These are phyloP conservation scores for Phaeotremella fagi DNA, from an alignment of 768 basidiomycete genomes.

Conservation along the genomic window DNA sequence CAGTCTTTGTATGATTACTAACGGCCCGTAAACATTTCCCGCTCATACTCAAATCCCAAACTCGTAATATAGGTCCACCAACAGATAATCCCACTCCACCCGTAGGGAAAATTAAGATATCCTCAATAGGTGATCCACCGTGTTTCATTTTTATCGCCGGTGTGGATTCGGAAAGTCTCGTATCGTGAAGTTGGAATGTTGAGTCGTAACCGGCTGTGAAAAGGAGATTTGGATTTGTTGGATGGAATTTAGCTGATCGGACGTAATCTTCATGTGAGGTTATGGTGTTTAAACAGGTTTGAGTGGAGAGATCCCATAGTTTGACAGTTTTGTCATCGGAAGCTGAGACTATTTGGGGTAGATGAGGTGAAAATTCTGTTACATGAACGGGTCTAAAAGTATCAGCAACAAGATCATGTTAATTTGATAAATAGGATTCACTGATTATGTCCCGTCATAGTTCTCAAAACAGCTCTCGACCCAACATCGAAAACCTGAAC, in stretches of 20 bases:
- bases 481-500: constrained; percentile 88
- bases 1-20: constrained; percentile 97
- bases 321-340: constrained; percentile 93
- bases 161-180: constrained; percentile 51
- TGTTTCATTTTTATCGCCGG: constrained; percentile 60
- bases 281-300: constrained; percentile 72
- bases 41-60: constrained; percentile 78
- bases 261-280: constrained; percentile 90
- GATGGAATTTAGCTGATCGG: constrained; percentile 80
- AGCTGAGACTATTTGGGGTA: constrained; percentile 80
- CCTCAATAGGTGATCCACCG: constrained; percentile 69
- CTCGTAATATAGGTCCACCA: constrained; percentile 84
- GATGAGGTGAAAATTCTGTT: constrained; percentile 77
- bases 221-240: constrained; percentile 73
- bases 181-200: constrained; percentile 80
- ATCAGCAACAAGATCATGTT: neutral
- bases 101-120: constrained; percentile 87
- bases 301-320: constrained; percentile 92
- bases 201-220: constrained; percentile 94
- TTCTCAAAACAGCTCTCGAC: constrained; percentile 86
- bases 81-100: constrained; percentile 67
- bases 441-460: constrained; percentile 89
- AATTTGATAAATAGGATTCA: constrained; percentile 29
- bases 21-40: constrained; percentile 83
- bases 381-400: constrained; percentile 72